Conservation (phyloP, 768 basidiomycete genomes). For the Pleurotus cornucopiae region DNA sequence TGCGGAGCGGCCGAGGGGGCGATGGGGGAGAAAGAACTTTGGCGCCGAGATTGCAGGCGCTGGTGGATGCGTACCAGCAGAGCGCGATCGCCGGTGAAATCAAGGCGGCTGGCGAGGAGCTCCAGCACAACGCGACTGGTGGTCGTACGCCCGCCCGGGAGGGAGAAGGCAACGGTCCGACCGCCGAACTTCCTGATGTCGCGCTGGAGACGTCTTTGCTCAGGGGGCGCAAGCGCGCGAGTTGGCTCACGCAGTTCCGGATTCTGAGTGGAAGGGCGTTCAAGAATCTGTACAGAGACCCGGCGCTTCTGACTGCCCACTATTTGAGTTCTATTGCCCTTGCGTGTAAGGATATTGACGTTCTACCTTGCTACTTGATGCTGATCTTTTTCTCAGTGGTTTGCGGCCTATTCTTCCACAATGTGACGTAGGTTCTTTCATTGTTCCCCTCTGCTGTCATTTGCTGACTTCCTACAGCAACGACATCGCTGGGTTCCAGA, state of each 20-base stretch:
- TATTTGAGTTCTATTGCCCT: slow-evolving; percentile 81
- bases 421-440: slow-evolving; percentile 59
- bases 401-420: slow-evolving; percentile 91
- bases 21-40: slow-evolving; percentile 24
- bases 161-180: slow-evolving; percentile 21
- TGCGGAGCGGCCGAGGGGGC: slow-evolving; percentile 17
- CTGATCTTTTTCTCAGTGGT: slow-evolving; percentile 48
- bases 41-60: slow-evolving; percentile 55
- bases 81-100: slow-evolving; percentile 67
- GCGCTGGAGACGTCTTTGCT: slow-evolving; percentile 63
- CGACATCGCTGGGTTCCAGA: slow-evolving; percentile 97
- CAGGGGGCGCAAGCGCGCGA: slow-evolving; percentile 75
- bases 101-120: slow-evolving; percentile 53
- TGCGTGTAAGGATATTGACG: slow-evolving; percentile 56
- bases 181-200: slow-evolving; percentile 57
- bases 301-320: slow-evolving; percentile 86
- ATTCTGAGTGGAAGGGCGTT: slow-evolving; percentile 95
- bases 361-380: neutral
- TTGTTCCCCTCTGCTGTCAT: neutral
- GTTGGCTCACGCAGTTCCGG: slow-evolving; percentile 85
- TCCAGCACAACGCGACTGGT: slow-evolving; percentile 28
- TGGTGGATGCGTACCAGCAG: slow-evolving; percentile 69
- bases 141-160: slow-evolving; percentile 13
- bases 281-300: slow-evolving; percentile 97
- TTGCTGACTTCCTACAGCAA: slow-evolving; percentile 37